Base-by-base conservation (phyloP, 2,329 filamentous ascomycete genomes). In the Fusarium robinianum region DNA sequence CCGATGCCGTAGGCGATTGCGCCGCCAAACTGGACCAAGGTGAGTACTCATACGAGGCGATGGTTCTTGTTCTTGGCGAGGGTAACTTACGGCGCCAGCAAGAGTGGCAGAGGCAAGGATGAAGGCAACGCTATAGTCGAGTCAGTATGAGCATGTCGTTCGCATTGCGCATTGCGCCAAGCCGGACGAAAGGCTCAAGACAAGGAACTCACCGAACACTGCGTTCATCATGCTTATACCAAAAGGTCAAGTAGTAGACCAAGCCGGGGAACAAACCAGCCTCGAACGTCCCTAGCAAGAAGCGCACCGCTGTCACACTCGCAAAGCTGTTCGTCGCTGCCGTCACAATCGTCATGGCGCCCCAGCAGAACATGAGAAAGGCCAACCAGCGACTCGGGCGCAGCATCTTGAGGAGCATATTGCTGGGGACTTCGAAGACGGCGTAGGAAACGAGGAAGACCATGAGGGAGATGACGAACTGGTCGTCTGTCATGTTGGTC, bases 1-100 rank as follows among this genome's bases (percentile, higher is more conserved):
- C 84, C 83, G 48, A 90, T 84, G 1, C 75, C 85, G 49, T 84
- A 89, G 1, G 87, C 87, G 7, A 90, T 78, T 2, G 88, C 75
- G 3, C 87, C 87, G 7, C 86, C 85, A 53, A 83, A 88, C 63
- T 67, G 37, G 14, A 15, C 24, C 22, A 8, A 10, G 15, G 24
- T 55, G 15, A 50, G 41, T 22, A 33, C 38, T 5, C 21, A 16
- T 18, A 16, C 12, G 11, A 18, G 7, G 12, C 3, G 4, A 21
- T 3, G 4, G 14, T 5, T n/a, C n/a, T n/a, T n/a, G n/a, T n/a
- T n/a, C n/a, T n/a, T n/a, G 15, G 18, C 10, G 8, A 11, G 15
- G 11, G n/a, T 11, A 18, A 60, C 65, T 55, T 59, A 67, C 64
- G 11, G 86, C 86, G 5, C 87, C 86, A 0, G 85, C 84, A 1